Evolutionary conservation across 495 filamentous ascomycete species (phyloP), one percentile per base, ranked within the genome.

Genomic region (Annulohypoxylon nitens): DNA sequence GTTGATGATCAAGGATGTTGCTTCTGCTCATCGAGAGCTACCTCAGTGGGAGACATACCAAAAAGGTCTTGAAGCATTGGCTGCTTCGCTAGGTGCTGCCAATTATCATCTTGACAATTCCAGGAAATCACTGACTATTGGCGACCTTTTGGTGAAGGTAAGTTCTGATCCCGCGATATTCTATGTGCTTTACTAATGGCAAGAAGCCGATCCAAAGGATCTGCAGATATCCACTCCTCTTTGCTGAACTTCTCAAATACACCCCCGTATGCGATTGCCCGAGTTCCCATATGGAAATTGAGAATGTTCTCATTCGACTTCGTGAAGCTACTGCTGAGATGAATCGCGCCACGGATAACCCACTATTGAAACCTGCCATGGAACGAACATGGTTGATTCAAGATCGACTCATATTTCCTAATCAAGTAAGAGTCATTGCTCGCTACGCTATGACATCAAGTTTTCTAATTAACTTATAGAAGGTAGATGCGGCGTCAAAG

Each of bases 91-190:
- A 8, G 86, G 88, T 16, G 92, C 95, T 0, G 86, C 88, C 8
- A 91, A 94, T 64, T 89, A 85, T 70, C 85, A 88, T 45, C 82
- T 84, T 43, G 86, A 88, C 12, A 85, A 89, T 60, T 84, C 87
- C 14, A 92, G 88, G 72, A 96, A 92, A 73, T 90, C 92, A 2
- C 81, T 98, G 69, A 91, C 90, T 1, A 86, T 97, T 71, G 89
- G 89, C 69, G 96, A 99, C 79, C 86, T 99, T 53, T 86, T 98
- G 43, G 94, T 97, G 57, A 98, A 98, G 88, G 95, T 93, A 80
- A 61, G 81, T 63, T 0, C 47, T 18, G 3, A 12, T 7, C 55
- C 39, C n/a, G 53, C 34, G 1, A 47, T 41, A 33, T 55, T 14
- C 9, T 3, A 48, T 10, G 34, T 16, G 5, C 11, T 48, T 65